Percentiles rank a stretch among this genome's conserved stretches.
Conservation (phyloP, 2,329 filamentous ascomycete species). For the Cylindrodendrum hubeiense region DNA sequence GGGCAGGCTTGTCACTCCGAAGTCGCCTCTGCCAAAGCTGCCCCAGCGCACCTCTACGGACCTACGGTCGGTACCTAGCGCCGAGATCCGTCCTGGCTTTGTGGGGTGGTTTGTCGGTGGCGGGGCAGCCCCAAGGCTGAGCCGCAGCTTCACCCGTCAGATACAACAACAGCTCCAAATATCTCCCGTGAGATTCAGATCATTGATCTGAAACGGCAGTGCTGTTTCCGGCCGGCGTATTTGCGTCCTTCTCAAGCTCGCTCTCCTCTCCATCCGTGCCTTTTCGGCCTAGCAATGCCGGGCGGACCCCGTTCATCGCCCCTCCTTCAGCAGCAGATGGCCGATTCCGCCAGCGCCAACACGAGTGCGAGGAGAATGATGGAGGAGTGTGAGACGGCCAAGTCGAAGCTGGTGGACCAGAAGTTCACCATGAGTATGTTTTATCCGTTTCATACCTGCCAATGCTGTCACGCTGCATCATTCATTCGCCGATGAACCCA, state of each 20-base stretch:
- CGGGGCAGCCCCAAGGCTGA: slow-evolving; percentile 36
- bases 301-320: slow-evolving; percentile 34
- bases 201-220: neutral
- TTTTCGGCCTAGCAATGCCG: slow-evolving; percentile 31
- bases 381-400: slow-evolving; percentile 58
- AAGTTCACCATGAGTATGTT: slow-evolving; percentile 61
- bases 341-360: slow-evolving; percentile 36
- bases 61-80: slow-evolving; percentile 2
- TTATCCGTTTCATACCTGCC: neutral
- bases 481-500: neutral
- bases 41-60: neutral
- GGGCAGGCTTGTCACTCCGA: neutral
- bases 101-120: slow-evolving; percentile 42
- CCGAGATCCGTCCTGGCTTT: slow-evolving; percentile 29
- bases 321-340: slow-evolving; percentile 36
- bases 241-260: neutral
- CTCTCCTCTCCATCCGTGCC: neutral
- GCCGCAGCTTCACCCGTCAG: slow-evolving; percentile 10
- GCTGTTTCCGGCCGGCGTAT: neutral
- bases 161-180: neutral
- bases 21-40: slow-evolving; percentile 25
- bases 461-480: neutral
- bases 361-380: slow-evolving; percentile 52
- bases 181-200: neutral
- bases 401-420: slow-evolving; percentile 56